Conservation (phyloP, 352 stramenopile species). For the Plasmopara halstedii region DNA sequence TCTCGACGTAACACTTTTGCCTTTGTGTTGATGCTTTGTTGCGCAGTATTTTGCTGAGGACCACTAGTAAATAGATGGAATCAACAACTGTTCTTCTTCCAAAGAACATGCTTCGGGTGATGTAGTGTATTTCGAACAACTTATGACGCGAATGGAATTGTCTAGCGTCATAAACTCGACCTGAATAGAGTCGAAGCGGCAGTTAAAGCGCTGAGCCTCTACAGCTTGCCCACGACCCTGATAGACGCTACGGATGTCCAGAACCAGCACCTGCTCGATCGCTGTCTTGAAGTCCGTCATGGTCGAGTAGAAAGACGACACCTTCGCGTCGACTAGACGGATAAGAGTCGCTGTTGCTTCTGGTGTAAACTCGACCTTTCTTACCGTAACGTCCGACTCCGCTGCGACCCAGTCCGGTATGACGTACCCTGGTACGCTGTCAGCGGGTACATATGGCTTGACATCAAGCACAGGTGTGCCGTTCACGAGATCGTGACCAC, state of each 20-base stretch:
- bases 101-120: conserved; percentile 4
- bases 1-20: no score
- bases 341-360: conserved; percentile 33
- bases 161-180: conserved; percentile 74
- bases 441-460: conserved; percentile 95
- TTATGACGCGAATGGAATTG: conserved; percentile 53
- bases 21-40: no score
- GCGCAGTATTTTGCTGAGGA: no score
- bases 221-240: conserved; percentile 56
- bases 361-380: conserved; percentile 45
- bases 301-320: conserved; percentile 60
- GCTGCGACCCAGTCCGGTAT: conserved; percentile 68
- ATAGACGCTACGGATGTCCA: conserved; percentile 80
- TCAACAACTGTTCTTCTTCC: background rate
- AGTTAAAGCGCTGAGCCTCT: conserved; percentile 54
- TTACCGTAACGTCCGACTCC: conserved; percentile 34
- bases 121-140: conserved; percentile 29
- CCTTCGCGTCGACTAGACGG: conserved; percentile 30
- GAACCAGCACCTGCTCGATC: conserved; percentile 74
- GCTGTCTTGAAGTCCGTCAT: conserved; percentile 41
- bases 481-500: conserved; percentile 92
- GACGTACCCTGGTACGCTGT: conserved; percentile 48
- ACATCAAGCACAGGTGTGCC: conserved; percentile 97
- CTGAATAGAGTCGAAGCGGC: conserved; percentile 64
- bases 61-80: no score